Evolutionary conservation across 83 land plant species (phyloP), one percentile per base, ranked within the genome.

Genomic region (Picea abies): DNA sequence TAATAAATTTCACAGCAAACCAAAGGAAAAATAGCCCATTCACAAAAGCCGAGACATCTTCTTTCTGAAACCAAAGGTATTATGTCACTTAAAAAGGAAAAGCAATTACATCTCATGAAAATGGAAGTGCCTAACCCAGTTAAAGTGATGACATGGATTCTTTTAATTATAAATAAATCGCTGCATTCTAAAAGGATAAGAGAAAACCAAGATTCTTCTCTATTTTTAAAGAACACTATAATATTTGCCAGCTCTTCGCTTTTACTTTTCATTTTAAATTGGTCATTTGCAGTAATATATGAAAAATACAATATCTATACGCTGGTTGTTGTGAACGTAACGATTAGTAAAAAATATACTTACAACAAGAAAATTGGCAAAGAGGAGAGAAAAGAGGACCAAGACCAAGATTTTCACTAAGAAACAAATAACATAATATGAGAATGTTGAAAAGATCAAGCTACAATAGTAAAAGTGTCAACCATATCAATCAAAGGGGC

Each of bases 211-310:
- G 29, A 47, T 41, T 44, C 77, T 7, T 73, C 56, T 41, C 16
- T n/a, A n/a, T 52, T 47, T 73, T 39, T 73, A n/a, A 73, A 73
- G 77, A 14, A 44, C 44, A 39, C 22, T 25, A 73, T 72, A 72
- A 19, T 15, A 73, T 73, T 4, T 5, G 41, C 12, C 47, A 73
- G 5, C 12, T 47, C n/a, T 73, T 71, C 9, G 47, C n/a, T 47
- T 19, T 47, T 4, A 52, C 7, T 73, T 70, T 37, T n/a, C 75
- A 35, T 47, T 35, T 37, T n/a, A 70, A 70, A 70, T 17, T 44
- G 8, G 47, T 6, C 44, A 19, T 17, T 37, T 70, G 47, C 49
- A 70, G 17, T 19, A 16, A 67, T 29, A 35, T 5, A 41, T 22
- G 41, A 15, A 1, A 68, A 68, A 35, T 16, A 68, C 41, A 68